Evolutionary conservation across 73 alveolate genomes (phyloP), one percentile per base, ranked within the genome.

Genomic region (Stentor coeruleus): DNA sequence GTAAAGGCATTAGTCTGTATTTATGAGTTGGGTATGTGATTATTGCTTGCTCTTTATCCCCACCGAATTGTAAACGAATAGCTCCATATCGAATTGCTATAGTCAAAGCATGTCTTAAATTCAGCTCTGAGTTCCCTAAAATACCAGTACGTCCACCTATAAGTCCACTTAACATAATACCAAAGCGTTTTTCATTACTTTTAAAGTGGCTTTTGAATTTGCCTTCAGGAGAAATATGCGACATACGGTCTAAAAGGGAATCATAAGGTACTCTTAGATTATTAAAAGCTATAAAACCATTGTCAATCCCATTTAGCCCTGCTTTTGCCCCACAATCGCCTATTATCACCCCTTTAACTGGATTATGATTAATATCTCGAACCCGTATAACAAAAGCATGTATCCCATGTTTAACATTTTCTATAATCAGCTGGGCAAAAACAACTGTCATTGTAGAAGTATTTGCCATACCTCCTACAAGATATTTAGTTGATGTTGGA

Each of bases 301-400:
- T 93, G 75, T 93, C 98, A 3, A 91, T 85, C 3, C 94, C 95
- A 59, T 93, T 83, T 28, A 85, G 82, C 36, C 98, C 98, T 35
- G 85, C 81, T 84, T 93, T 93, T 26, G 91, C 89, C 3, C 98
- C 98, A 74, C 95, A 89, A 83, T 94, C 98, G 11, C 98, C 98
- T 79, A 91, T 81, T 33, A 76, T 77, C 31, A 94, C 58, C 3
- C 98, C 97, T 14, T 91, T 91, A 59, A 72, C 74, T 3, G 94
- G 93, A 39, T 31, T 76, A 77, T 94, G 98, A 77, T 74, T 55
- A 59, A 82, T 39, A 80, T 94, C 96, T 85, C 98, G 86, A 39
- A 94, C 77, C 59, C 76, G 90, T 6, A 92, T 91, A 39, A 92
- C 90, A 76, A 94, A 94, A 3, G 95, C 90, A 86, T 91, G 97